These are phyloP conservation scores for Globisporangium uncinulatum DNA, from an alignment of 352 stramenopile genomes.

Conservation along the genomic window DNA sequence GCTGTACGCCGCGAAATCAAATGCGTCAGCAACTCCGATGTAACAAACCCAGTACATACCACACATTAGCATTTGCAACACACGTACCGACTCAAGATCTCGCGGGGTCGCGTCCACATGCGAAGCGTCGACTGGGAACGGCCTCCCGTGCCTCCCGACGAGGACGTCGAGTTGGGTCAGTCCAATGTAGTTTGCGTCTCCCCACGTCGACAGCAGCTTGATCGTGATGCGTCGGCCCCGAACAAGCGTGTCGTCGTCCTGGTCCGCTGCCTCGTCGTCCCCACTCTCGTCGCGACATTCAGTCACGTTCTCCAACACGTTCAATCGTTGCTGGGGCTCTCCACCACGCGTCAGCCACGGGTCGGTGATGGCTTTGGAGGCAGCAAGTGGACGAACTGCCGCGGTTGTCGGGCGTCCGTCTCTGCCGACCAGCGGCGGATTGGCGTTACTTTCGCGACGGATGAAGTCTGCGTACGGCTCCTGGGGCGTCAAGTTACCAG, in stretches of 20 bases:
- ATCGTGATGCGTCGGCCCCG: slow-evolving; percentile 49
- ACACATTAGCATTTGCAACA: not conserved
- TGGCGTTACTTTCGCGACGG: slow-evolving; percentile 11
- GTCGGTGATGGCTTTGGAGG: slow-evolving; percentile 34
- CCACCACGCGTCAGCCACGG: slow-evolving; percentile 27
- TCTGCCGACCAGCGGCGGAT: slow-evolving; percentile 5
- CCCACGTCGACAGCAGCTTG: slow-evolving; percentile 62
- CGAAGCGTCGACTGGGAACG: slow-evolving; percentile 30
- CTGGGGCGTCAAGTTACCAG: not conserved
- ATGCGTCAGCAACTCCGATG: not conserved
- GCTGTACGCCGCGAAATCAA: slow-evolving; percentile 16
- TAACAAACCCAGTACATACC: not conserved
- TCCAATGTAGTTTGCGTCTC: slow-evolving; percentile 81
- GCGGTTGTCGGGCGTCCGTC: slow-evolving; percentile 41
- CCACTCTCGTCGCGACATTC: slow-evolving; percentile 14
- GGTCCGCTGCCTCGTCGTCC: slow-evolving; percentile 3
- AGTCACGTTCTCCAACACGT: slow-evolving; percentile 28
- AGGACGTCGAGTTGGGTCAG: slow-evolving; percentile 73
- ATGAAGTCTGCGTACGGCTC: slow-evolving; percentile 9
- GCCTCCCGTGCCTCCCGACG: slow-evolving; percentile 31
- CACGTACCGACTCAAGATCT: slow-evolving; percentile 60
- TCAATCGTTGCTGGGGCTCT: slow-evolving; percentile 43
- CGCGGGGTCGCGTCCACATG: slow-evolving; percentile 59
- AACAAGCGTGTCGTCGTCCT: slow-evolving; percentile 10
- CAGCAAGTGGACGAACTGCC: slow-evolving; percentile 15